These are phyloP conservation scores for Bipolaris gigantea DNA, from an alignment of 2,329 filamentous ascomycete genomes.

Conservation along the genomic window DNA sequence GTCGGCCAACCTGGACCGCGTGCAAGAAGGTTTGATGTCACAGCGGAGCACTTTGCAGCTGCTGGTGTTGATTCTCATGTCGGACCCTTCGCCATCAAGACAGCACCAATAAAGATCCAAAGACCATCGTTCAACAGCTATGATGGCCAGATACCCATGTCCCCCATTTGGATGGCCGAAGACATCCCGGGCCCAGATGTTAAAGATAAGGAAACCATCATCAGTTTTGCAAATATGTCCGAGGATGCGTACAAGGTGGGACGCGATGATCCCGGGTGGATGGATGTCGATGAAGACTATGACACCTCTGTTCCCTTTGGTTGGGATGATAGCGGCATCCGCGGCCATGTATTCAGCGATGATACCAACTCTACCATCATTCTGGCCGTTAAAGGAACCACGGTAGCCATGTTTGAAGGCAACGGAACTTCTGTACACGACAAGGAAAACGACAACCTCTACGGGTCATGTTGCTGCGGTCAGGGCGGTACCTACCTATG, in stretches of 20 bases:
- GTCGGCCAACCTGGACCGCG: slow-evolving; percentile 39
- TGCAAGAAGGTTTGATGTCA: slow-evolving; percentile 39
- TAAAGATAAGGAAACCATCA: slow-evolving; percentile 37
- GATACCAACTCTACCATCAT: slow-evolving; percentile 39
- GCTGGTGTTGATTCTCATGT: slow-evolving; percentile 28
- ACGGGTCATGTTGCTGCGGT: slow-evolving; percentile 42
- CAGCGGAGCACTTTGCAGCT: slow-evolving; percentile 24
- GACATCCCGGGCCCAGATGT: slow-evolving; percentile 37
- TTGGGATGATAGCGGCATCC: slow-evolving; percentile 43
- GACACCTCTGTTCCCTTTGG: slow-evolving; percentile 40
- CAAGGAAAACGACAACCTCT: slow-evolving; percentile 44
- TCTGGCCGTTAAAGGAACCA: slow-evolving; percentile 41
- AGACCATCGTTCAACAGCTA: slow-evolving; percentile 24
- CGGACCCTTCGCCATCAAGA: slow-evolving; percentile 37
- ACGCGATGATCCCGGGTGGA: slow-evolving; percentile 39
- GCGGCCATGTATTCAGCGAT: slow-evolving; percentile 43
- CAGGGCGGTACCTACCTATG: slow-evolving; percentile 43
- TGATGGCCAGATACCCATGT: slow-evolving; percentile 31
- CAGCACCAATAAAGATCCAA: slow-evolving; percentile 35
- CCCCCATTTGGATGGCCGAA: slow-evolving; percentile 35
- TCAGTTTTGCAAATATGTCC: slow-evolving; percentile 43
- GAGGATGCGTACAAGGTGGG: slow-evolving; percentile 43
- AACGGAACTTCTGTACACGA: slow-evolving; percentile 42
- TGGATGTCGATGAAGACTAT: slow-evolving; percentile 37
- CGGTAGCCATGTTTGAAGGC: slow-evolving; percentile 42